phyloP scores from a whole-genome alignment of 2,329 filamentous ascomycete genomes.

The Alternaria incomplexa region DNA sequence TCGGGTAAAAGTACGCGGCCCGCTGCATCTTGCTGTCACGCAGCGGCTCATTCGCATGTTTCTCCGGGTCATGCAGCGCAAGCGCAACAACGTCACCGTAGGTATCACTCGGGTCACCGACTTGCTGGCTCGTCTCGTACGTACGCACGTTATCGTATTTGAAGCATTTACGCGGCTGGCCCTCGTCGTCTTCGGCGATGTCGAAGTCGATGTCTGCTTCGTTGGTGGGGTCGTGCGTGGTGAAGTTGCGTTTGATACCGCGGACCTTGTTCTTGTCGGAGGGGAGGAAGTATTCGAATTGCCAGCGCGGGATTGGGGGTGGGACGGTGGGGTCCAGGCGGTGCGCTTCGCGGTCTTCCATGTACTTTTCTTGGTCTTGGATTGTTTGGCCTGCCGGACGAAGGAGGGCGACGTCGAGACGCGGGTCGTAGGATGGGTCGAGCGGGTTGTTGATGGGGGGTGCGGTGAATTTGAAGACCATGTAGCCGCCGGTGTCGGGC shows the following conservation, averaged over 20 bases:
- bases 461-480: constrained; percentile 66
- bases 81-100: constrained; percentile 64
- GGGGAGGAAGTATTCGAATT: constrained; percentile 67
- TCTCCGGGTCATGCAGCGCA: constrained; percentile 61
- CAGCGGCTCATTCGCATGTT: constrained; percentile 45
- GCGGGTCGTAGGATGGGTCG: constrained; percentile 59
- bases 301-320: constrained; percentile 61
- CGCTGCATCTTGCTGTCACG: constrained; percentile 49
- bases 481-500: constrained; percentile 64
- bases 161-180: constrained; percentile 58
- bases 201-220: constrained; percentile 49
- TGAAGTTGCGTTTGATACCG: constrained; percentile 63
- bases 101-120: constrained; percentile 57
- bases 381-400: constrained; percentile 61
- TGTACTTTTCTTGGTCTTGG: constrained; percentile 58
- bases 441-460: constrained; percentile 60
- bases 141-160: constrained; percentile 63
- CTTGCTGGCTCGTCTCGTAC: constrained; percentile 65
- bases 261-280: constrained; percentile 54
- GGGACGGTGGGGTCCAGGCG: constrained; percentile 57
- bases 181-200: constrained; percentile 49
- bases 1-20: constrained; percentile 68
- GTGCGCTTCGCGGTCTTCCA: constrained; percentile 51
- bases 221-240: constrained; percentile 59
- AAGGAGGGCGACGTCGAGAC: constrained; percentile 65